Evolutionary conservation across 306 rosid species (phyloP).

Genomic region (Ormosia emarginata): DNA sequence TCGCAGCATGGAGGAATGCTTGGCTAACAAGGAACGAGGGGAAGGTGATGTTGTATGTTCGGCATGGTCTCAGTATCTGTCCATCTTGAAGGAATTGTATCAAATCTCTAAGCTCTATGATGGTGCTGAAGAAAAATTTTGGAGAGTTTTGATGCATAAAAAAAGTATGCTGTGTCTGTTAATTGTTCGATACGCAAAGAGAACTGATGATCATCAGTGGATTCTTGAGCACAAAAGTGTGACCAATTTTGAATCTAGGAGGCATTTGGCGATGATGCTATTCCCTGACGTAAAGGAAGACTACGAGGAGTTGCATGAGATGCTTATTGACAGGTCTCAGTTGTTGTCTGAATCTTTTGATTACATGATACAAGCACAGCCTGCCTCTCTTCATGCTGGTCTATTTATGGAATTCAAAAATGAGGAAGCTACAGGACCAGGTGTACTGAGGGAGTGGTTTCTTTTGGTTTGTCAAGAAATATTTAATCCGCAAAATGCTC

Average conservation of each 20-base stretch:
- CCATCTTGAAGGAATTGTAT: conserved; percentile 56
- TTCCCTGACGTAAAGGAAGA: conserved; percentile 64
- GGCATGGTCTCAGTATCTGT: conserved; percentile 56
- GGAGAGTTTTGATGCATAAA: conserved; percentile 42
- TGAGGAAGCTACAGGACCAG: conserved; percentile 90
- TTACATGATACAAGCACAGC: conserved; percentile 51
- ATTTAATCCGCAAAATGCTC: conserved; percentile 68
- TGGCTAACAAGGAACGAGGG: conserved; percentile 34
- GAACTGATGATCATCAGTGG: conserved; percentile 56
- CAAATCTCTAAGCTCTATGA: conserved; percentile 46
- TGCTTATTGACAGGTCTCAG: conserved; percentile 77
- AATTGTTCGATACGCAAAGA: conserved; percentile 39
- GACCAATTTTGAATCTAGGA: conserved; percentile 60
- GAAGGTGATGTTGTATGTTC: conserved; percentile 10
- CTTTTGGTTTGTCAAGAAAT: conserved; percentile 72
- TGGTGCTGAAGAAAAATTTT: conserved; percentile 48
- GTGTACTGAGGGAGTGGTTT: conserved; percentile 89
- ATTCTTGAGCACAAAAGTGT: conserved; percentile 52
- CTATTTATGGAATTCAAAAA: conserved; percentile 70
- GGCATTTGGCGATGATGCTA: conserved; percentile 70
- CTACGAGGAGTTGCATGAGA: conserved; percentile 61
- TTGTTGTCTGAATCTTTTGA: conserved; percentile 67
- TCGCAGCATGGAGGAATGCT: conserved; percentile 34
- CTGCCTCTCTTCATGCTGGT: conserved; percentile 49
- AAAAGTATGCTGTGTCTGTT: conserved; percentile 42